Base-by-base conservation (phyloP, 1,284 basidiomycete species). In the Apiotrichum sp. region DNA sequence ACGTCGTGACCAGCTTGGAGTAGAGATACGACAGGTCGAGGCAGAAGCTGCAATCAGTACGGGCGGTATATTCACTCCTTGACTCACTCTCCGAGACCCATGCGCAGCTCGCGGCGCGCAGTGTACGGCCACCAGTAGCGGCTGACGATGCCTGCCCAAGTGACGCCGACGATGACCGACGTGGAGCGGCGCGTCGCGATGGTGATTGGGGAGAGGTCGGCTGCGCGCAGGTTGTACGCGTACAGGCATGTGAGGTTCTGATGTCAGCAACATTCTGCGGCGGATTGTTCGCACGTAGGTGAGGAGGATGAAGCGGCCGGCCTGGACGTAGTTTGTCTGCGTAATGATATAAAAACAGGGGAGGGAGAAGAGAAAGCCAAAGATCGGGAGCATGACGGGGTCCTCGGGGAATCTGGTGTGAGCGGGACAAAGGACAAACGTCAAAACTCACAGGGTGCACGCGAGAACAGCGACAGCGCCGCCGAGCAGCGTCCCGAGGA, bases 81-180 rank as follows among this genome's bases (percentile, higher is more conserved):
- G 22, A 22, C 22, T 73, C 67, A 88, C 89, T 97, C 91, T 76
- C 89, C 87, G 4, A 97, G 80, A 0, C 84, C 87, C 58, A 85
- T 84, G 41, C 87, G 84, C 3, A 98, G 79, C 75, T 97, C 93
- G 34, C 88, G 80, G 52, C 93, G 79, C 0, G 93, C 93, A 69
- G 96, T 93, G 29, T 89, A 84, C 1, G 95, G 93, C 93, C 93
- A 98, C 85, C 93, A 91, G 62, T 88, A 86, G 47, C 89, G 81
- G 6, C 89, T 93, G 11, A 97, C 84, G 33, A 96, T 74, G 3
- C 86, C 83, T 0, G 92, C 93, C 87, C 89, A 98, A 1, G 93
- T 72, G 0, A 95, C 90, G 13, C 93, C 93, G 6, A 84, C 81
- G 0, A 83, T 86, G n/a, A 98, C 93, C 29, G 91, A 83, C 3